phyloP scores from a whole-genome alignment of 2,329 filamentous ascomycete genomes.

The Colletotrichum tropicicola region DNA sequence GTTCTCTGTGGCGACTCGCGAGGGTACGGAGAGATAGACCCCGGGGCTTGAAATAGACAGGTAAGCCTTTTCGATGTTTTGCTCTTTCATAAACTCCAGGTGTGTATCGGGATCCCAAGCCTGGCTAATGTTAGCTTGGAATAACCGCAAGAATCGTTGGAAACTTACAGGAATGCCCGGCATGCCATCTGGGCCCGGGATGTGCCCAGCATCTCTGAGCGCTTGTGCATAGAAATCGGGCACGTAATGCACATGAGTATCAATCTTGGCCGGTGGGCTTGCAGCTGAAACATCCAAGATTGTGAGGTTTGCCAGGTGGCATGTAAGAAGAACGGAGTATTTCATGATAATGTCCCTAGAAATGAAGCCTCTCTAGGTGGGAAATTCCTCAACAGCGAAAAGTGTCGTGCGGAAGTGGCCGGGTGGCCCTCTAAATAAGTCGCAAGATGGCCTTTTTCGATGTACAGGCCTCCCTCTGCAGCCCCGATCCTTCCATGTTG shows the following conservation, averaged over 20 bases:
- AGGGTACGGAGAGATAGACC: conserved; percentile 35
- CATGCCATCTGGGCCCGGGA: conserved; percentile 37
- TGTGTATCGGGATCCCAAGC: conserved; percentile 22
- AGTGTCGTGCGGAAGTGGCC: background rate
- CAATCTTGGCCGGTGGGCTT: conserved; percentile 28
- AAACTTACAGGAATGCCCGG: conserved; percentile 34
- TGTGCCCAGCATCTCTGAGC: conserved; percentile 33
- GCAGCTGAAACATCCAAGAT: background rate
- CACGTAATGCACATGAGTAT: conserved; percentile 35
- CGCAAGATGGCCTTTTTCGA: too few relatives aligned
- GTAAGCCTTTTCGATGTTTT: conserved; percentile 33
- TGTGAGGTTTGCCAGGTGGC: fast-evolving
- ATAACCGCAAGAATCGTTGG: too few relatives aligned
- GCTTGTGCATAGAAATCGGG: conserved; percentile 36
- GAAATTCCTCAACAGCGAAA: too few relatives aligned
- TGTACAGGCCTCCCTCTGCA: background rate
- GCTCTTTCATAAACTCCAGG: conserved; percentile 33
- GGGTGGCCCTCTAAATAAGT: too few relatives aligned
- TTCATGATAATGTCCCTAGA: too few relatives aligned
- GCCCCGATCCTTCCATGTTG: background rate
- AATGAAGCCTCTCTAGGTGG: too few relatives aligned
- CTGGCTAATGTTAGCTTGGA: too few relatives aligned
- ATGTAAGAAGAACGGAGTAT: background rate
- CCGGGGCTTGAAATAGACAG: conserved; percentile 37
- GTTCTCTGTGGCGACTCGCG: conserved; percentile 29